Percentiles rank a stretch among this genome's conserved stretches.
These are phyloP conservation scores for Termitomyces bulborhizus DNA, from an alignment of 768 basidiomycete species.

Conservation along the genomic window DNA sequence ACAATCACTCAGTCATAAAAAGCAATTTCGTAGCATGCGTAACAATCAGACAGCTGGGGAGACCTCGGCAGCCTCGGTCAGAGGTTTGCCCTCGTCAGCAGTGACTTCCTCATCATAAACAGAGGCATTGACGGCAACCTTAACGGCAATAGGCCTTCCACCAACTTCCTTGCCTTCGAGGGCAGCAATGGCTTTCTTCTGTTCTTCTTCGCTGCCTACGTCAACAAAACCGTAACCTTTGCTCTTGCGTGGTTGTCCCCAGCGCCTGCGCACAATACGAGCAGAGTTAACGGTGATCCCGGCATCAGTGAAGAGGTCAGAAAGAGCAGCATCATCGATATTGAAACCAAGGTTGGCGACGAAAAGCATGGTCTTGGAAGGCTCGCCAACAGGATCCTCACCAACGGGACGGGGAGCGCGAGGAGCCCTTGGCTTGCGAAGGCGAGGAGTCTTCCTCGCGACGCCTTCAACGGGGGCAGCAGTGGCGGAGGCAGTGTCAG, in stretches of 20 bases:
- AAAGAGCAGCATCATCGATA: conserved; percentile 80
- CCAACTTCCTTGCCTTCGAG: conserved; percentile 85
- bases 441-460: conserved; percentile 44
- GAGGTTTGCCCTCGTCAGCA: conserved; percentile 27
- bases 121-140: conserved; percentile 87
- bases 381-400: conserved; percentile 82
- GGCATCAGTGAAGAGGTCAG: conserved; percentile 79
- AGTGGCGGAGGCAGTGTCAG: conserved; percentile 22
- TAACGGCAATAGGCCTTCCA: conserved; percentile 85
- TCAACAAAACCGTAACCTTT: conserved; percentile 99
- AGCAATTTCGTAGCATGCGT: conserved; percentile 30
- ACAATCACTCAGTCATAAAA: conserved; percentile 18
- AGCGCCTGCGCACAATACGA: conserved; percentile 82
- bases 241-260: conserved; percentile 79
- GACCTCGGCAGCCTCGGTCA: conserved; percentile 21
- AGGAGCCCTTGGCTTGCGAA: conserved; percentile 51
- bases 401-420: conserved; percentile 66
- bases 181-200: conserved; percentile 84
- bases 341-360: conserved; percentile 97
- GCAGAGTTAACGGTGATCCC: conserved; percentile 80
- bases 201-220: conserved; percentile 82
- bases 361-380: conserved; percentile 85
- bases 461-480: conserved; percentile 29
- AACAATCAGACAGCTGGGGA: conserved; percentile 20
- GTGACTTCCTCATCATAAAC: conserved; percentile 46